phyloP scores from a whole-genome alignment of 371 early-diverging fungal species.

The Apophysomyces elegans region DNA sequence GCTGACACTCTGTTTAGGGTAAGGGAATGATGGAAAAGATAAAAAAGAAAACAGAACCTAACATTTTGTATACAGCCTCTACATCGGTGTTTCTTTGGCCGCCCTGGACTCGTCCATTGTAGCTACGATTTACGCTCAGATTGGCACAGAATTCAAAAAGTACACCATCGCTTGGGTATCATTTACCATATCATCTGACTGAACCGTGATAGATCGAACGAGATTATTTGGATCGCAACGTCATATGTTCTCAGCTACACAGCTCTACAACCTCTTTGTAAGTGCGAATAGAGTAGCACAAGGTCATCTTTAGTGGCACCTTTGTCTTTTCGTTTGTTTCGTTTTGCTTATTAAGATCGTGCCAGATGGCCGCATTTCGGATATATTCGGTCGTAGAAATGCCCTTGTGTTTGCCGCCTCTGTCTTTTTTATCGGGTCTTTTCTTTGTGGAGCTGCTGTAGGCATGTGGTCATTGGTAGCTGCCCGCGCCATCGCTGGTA shows the following conservation, averaged over 20 bases:
- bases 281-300: constrained; percentile 18
- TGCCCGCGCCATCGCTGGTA: constrained; percentile 75
- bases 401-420: constrained; percentile 59
- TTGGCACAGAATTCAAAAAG: constrained; percentile 75
- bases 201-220: constrained; percentile 38
- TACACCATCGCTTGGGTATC: constrained; percentile 12
- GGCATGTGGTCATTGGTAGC: constrained; percentile 71
- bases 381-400: constrained; percentile 72
- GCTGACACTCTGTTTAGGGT: constrained; percentile 43
- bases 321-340: constrained; percentile 1
- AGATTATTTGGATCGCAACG: constrained; percentile 76
- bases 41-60: not conserved
- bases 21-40: constrained; percentile 4
- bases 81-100: constrained; percentile 62
- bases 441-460: constrained; percentile 60
- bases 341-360: too few relatives aligned
- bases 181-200: too few relatives aligned
- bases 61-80: constrained; percentile 32
- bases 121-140: constrained; percentile 78
- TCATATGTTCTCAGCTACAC: constrained; percentile 78
- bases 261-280: constrained; percentile 78
- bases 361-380: constrained; percentile 60
- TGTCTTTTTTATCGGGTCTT: constrained; percentile 62
- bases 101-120: constrained; percentile 83
- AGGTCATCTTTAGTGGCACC: constrained; percentile 10